These are phyloP conservation scores for Hawksworthiomyces lignivorus DNA, from an alignment of 2,329 filamentous ascomycete species.

Conservation along the genomic window DNA sequence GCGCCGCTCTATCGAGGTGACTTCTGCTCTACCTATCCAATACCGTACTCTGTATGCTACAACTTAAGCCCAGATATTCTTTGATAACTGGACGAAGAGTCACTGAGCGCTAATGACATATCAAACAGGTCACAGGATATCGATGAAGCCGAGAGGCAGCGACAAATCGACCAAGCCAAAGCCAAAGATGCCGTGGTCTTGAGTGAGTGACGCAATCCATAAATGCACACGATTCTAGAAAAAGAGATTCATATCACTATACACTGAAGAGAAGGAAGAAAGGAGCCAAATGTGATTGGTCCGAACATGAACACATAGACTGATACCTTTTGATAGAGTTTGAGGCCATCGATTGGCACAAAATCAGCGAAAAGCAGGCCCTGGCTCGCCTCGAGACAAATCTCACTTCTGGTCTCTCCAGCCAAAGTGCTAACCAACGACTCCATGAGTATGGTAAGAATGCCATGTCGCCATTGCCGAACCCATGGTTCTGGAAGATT, in stretches of 20 bases:
- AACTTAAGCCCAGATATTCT: background rate
- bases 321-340: constrained; percentile 44
- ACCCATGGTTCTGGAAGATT: constrained; percentile 48
- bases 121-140: constrained; percentile 46
- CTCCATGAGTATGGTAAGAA: constrained; percentile 58
- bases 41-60: constrained; percentile 43
- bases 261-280: too few relatives aligned
- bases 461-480: constrained; percentile 57
- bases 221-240: too few relatives aligned
- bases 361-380: constrained; percentile 47
- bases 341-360: constrained; percentile 61
- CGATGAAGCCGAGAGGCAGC: constrained; percentile 40
- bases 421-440: constrained; percentile 46
- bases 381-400: constrained; percentile 51
- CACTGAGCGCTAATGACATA: too few relatives aligned
- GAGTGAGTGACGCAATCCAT: too few relatives aligned
- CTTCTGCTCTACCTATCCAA: constrained; percentile 39
- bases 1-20: constrained; percentile 30
- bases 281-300: too few relatives aligned
- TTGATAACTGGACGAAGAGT: too few relatives aligned
- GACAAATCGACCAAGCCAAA: constrained; percentile 2
- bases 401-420: constrained; percentile 50
- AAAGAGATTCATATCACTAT: too few relatives aligned
- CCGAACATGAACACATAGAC: too few relatives aligned
- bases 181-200: constrained; percentile 23